Conservation (phyloP, 139 green algal genomes). For the Chlorella sp. region DNA sequence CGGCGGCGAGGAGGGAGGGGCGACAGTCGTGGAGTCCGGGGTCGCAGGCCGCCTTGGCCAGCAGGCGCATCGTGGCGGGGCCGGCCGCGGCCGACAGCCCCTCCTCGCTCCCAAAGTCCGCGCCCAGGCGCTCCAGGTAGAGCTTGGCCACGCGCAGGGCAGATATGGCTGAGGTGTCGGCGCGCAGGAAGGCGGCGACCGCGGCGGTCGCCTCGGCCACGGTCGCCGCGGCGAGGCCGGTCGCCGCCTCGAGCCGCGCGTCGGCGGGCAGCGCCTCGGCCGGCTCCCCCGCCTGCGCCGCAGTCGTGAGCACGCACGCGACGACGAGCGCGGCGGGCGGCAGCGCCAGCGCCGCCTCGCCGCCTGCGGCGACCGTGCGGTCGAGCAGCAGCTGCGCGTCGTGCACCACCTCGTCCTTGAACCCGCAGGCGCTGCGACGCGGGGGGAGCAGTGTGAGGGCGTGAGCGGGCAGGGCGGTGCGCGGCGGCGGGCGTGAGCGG, state of each 20-base stretch:
- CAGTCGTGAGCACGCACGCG: slow-evolving; percentile 32
- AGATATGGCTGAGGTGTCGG: slow-evolving; percentile 36
- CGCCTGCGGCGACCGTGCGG: slow-evolving; percentile 50
- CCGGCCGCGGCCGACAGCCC: slow-evolving; percentile 16
- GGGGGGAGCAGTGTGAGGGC: neutral
- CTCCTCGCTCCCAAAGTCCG: slow-evolving; percentile 3
- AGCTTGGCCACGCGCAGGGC: slow-evolving; percentile 63
- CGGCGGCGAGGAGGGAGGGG: slow-evolving; percentile 45
- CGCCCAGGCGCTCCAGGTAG: slow-evolving; percentile 77
- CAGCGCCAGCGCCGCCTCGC: slow-evolving; percentile 7
- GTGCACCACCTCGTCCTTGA: slow-evolving; percentile 57
- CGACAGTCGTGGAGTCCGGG: slow-evolving; percentile 22
- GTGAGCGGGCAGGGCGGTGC: neutral
- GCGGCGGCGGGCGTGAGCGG: too few species aligned
- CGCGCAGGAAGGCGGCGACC: slow-evolving; percentile 24
- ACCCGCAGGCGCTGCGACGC: slow-evolving; percentile 20
- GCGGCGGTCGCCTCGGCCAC: slow-evolving; percentile 24
- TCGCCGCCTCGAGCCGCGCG: slow-evolving; percentile 16
- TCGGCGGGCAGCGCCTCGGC: slow-evolving; percentile 32
- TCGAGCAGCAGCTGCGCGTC: slow-evolving; percentile 71
- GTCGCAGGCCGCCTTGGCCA: slow-evolving; percentile 21
- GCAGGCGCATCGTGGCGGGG: slow-evolving; percentile 31
- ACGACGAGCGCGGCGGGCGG: slow-evolving; percentile 33
- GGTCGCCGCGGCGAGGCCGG: slow-evolving; percentile 17
- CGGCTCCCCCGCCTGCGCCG: slow-evolving; percentile 35